Percentiles rank a stretch among this genome's conserved stretches.
Evolutionary conservation across 169 alveolate genomes (phyloP).

Genomic region (Plasmodium reichenowi): DNA sequence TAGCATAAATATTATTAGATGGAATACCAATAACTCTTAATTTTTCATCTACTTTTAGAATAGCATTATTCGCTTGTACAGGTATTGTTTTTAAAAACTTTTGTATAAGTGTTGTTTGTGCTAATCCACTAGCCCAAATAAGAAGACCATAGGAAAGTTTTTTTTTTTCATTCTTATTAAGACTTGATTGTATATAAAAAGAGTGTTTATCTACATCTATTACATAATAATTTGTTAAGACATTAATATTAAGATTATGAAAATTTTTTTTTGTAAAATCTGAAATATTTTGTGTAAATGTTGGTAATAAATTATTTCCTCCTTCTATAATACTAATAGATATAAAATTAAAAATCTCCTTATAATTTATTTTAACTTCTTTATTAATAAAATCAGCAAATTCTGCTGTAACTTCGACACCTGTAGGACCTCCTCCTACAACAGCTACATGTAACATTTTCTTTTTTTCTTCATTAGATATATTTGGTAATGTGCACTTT

Average conservation of each 20-base stretch:
- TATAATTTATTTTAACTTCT: constrained; percentile 48
- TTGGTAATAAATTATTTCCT: constrained; percentile 81
- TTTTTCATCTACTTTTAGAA: constrained; percentile 80
- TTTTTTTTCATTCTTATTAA: constrained; percentile 75
- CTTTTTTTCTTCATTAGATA: constrained; percentile 61
- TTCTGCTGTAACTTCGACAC: constrained; percentile 86
- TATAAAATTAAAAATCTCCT: constrained; percentile 73
- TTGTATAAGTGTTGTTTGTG: constrained; percentile 38
- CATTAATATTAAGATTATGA: constrained; percentile 73
- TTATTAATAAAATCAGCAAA: constrained; percentile 79
- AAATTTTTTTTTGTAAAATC: constrained; percentile 75
- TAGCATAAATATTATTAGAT: constrained; percentile 76
- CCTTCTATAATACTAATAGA: constrained; percentile 84
- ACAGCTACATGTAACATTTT: constrained; percentile 79
- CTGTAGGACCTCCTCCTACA: constrained; percentile 89
- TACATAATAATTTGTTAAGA: constrained; percentile 78
- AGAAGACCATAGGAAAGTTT: constrained; percentile 81
- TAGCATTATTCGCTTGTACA: constrained; percentile 78
- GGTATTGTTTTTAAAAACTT: constrained; percentile 78
- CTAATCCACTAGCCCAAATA: constrained; percentile 87
- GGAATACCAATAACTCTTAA: constrained; percentile 78
- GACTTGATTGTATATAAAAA: constrained; percentile 73
- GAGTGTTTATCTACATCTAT: constrained; percentile 76
- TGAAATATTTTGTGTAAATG: constrained; percentile 79
- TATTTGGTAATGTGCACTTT: constrained; percentile 71